Percentiles rank a stretch among this genome's conserved stretches.
phyloP scores from a whole-genome alignment of 805 yeast species.

The Candida ponderosae region DNA sequence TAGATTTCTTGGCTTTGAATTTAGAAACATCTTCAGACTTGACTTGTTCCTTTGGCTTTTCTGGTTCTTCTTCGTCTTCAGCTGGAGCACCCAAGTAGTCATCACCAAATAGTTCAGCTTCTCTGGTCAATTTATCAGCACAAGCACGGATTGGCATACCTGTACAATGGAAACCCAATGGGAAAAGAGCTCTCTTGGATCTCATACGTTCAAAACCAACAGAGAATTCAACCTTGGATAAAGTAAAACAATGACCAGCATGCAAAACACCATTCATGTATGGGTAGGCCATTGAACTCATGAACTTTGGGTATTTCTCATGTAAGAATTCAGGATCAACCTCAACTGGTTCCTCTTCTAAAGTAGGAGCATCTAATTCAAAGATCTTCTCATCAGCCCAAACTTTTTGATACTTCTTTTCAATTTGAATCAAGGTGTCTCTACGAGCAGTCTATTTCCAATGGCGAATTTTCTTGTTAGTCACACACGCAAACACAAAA shows the following conservation, averaged over 20 bases:
- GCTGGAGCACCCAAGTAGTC: conserved; percentile 66
- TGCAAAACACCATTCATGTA: conserved; percentile 98
- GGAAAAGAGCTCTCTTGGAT: conserved; percentile 88
- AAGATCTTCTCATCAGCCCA: conserved; percentile 87
- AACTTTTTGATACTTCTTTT: conserved; percentile 74
- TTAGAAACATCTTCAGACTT: conserved; percentile 76
- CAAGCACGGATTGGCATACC: conserved; percentile 98
- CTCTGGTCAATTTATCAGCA: conserved; percentile 92
- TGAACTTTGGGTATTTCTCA: conserved; percentile 74
- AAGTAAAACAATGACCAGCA: conserved; percentile 94
- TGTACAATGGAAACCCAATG: conserved; percentile 98
- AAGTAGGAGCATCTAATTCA: conserved; percentile 81
- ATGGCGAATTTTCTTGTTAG: too few relatives aligned
- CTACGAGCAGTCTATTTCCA: conserved; percentile 76
- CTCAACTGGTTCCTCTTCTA: conserved; percentile 53
- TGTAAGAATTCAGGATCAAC: conserved; percentile 63
- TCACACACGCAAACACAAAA: too few relatives aligned
- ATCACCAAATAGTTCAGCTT: conserved; percentile 81
- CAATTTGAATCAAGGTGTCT: conserved; percentile 85
- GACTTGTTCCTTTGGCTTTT: conserved; percentile 23
- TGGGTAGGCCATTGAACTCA: conserved; percentile 95
- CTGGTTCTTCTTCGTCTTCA: conserved; percentile 44
- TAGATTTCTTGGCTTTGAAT: conserved; percentile 87
- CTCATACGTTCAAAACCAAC: conserved; percentile 92
- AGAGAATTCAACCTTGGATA: conserved; percentile 88